These are phyloP conservation scores for Pythium rhizo-oryzae DNA, from an alignment of 352 stramenopile species.

Conservation along the genomic window DNA sequence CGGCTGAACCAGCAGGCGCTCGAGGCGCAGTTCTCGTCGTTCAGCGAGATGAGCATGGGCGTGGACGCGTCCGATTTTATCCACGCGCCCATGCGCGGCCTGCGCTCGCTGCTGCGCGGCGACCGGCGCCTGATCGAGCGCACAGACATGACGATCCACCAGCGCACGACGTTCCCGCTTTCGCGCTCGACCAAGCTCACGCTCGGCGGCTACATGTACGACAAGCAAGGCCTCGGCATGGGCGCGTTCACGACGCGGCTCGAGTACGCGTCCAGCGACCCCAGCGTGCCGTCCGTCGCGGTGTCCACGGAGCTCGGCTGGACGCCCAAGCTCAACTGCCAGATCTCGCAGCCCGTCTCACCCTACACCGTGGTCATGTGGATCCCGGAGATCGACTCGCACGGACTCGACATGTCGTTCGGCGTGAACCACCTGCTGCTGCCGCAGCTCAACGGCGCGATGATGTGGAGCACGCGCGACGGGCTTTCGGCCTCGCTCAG, in stretches of 20 bases:
- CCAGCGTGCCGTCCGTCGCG: constrained; percentile 58
- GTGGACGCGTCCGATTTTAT: constrained; percentile 83
- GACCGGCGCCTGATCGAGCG: constrained; percentile 49
- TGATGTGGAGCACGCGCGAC: constrained; percentile 85
- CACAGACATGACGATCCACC: constrained; percentile 84
- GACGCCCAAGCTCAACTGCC: constrained; percentile 74
- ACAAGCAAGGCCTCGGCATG: constrained; percentile 75
- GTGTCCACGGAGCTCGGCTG: constrained; percentile 74
- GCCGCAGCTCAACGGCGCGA: constrained; percentile 62
- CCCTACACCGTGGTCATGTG: constrained; percentile 71
- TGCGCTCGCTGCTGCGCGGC: constrained; percentile 53
- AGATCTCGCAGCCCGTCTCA: constrained; percentile 77
- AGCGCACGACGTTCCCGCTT: constrained; percentile 70
- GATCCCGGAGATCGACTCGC: constrained; percentile 70
- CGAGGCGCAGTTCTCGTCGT: constrained; percentile 75
- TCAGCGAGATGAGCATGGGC: constrained; percentile 80
- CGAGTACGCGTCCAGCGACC: constrained; percentile 69
- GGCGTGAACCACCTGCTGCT: constrained; percentile 71
- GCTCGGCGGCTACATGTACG: constrained; percentile 83
- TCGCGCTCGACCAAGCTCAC: constrained; percentile 60
- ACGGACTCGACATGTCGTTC: constrained; percentile 73
- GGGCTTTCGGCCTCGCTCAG: constrained; percentile 69
- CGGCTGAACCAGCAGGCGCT: constrained; percentile 71
- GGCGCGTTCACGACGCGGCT: constrained; percentile 70
- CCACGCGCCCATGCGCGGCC: constrained; percentile 54